phyloP scores from a whole-genome alignment of 2,329 filamentous ascomycete genomes.

The Fusarium austroafricanum region DNA sequence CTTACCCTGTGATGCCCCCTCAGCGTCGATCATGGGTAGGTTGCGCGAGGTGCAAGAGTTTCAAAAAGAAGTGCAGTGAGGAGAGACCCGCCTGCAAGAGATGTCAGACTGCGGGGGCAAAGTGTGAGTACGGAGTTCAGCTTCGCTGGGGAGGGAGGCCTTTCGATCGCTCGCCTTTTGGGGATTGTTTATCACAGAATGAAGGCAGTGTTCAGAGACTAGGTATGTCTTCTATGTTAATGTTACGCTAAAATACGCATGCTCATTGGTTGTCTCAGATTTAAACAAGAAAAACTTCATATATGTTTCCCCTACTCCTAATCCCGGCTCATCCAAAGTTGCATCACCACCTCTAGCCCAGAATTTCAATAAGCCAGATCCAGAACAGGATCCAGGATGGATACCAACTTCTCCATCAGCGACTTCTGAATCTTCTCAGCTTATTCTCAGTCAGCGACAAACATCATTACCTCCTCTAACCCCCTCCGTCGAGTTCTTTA shows the following conservation, averaged over 20 bases:
- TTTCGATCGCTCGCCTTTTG: conserved; percentile 32
- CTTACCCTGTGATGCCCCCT: conserved; percentile 29
- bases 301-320: conserved; percentile 30
- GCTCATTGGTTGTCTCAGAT: conserved; percentile 8
- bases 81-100: conserved; percentile 32
- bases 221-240: neutral
- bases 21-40: conserved; percentile 40
- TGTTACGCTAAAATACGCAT: rapidly evolving
- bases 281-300: conserved; percentile 37
- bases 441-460: conserved; percentile 5
- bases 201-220: conserved; percentile 31
- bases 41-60: conserved; percentile 37
- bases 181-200: conserved; percentile 30
- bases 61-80: conserved; percentile 40
- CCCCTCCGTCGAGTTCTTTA: conserved; percentile 24
- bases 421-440: neutral
- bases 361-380: neutral
- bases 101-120: conserved; percentile 23
- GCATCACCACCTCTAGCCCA: neutral
- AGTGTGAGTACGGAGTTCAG: conserved; percentile 37
- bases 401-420: neutral
- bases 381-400: neutral
- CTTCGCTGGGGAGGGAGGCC: conserved; percentile 35
- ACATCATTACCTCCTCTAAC: conserved; percentile 1
- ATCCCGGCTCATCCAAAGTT: neutral